Base-by-base conservation (phyloP, 257 asterid species). In the Nyctanthes arbortristis region DNA sequence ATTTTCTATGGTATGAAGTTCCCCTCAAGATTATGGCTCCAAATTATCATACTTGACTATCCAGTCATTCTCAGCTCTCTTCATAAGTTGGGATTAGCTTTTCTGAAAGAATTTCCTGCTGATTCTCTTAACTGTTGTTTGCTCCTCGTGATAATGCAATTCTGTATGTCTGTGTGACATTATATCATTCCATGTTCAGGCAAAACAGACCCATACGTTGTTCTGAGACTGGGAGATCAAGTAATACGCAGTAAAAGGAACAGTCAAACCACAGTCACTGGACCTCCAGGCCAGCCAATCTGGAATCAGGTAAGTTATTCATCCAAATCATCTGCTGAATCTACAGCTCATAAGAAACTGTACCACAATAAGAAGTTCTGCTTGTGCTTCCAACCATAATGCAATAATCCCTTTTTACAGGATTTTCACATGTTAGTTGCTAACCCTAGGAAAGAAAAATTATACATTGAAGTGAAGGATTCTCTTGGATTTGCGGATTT, bases 271-370 rank as follows among this genome's bases (percentile, higher is more conserved):
- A 89, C 97, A 31, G 96, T 94, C 55, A 87, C 85, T 40, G 99
- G 99, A 49, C 96, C 97, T 70, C 99, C 99, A 55, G 97, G 99
- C 52, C 88, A 92, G 78, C 99, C 99, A 52, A 94, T 94, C 43
- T 94, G 99, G 99, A 91, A 94, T 83, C 99, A 94, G 91, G 98
- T 85, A 78, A 81, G 78, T 65, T 74, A 49, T 37, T 60, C 52
- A 55, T 27, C 57, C 31, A 61, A 33, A 5, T 18, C n/a, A 8
- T 49, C 33, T 10, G 33, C 65, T 60, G 7, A 52, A n/a, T 10
- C 59, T 52, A 20, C 59, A 52, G 12, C 59, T 22, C 0, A 22
- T 52, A 52, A 52, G 24, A 2, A 8, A 33, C 24, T 68, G 27
- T n/a, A n/a, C n/a, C n/a, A 67, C 65, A 29, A n/a, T 58, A 55